Evolutionary conservation across 345 rosid genomes (phyloP).

Genomic region (Citrus mangshanensis): DNA sequence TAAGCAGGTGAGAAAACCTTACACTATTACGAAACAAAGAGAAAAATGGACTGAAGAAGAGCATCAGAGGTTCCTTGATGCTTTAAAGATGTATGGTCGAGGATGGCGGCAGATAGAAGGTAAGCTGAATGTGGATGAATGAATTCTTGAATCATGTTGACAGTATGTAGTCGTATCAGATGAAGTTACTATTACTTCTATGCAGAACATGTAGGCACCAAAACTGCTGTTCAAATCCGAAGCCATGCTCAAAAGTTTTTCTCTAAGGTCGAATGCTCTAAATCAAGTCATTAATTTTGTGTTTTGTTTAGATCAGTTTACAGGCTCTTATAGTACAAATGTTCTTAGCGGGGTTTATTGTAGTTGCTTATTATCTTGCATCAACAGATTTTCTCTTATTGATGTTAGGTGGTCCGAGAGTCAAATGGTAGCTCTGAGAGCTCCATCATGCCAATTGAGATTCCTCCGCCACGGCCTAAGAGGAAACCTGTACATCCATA

Average conservation of each 20-base stretch:
- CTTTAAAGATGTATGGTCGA: conserved; percentile 78
- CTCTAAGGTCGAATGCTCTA: conserved; percentile 58
- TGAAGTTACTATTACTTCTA: conserved; percentile 13
- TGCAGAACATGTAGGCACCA: conserved; percentile 85
- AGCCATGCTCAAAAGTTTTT: conserved; percentile 98
- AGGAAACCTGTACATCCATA: conserved; percentile 81
- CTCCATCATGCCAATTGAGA: conserved; percentile 47
- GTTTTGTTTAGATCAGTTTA: neutral
- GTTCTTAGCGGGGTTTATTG: neutral
- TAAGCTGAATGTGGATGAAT: conserved; percentile 12
- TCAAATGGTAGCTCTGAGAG: conserved; percentile 25
- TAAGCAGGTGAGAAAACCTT: conserved; percentile 71
- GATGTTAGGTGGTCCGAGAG: conserved; percentile 58
- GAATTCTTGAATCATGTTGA: neutral
- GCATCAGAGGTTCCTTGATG: conserved; percentile 83
- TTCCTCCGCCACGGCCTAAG: conserved; percentile 94
- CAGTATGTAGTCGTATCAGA: neutral
- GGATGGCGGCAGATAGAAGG: conserved; percentile 90
- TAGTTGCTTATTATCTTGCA: neutral
- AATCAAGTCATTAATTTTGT: neutral
- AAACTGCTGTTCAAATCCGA: conserved; percentile 90
- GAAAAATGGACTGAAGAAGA: conserved; percentile 92
- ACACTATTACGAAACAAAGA: conserved; percentile 75
- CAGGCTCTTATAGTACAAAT: neutral
- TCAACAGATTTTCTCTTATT: conserved; percentile 12